Conservation (phyloP, 352 stramenopile species). For the Phytopythium sindhum region DNA sequence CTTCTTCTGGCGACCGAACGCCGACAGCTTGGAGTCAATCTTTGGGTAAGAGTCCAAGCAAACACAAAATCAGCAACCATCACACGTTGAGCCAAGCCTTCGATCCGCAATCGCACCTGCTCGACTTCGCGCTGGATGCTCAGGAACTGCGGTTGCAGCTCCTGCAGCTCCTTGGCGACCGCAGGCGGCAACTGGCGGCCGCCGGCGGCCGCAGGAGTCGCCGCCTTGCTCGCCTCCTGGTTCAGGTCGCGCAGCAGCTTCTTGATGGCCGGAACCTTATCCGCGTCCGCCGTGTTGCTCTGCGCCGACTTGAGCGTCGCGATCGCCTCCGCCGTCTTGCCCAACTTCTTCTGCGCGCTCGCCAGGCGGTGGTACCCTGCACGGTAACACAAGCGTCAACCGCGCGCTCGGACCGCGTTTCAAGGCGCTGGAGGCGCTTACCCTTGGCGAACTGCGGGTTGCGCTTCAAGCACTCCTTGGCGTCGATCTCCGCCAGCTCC, state of each 20-base stretch:
- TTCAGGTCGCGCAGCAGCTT: conserved; percentile 73
- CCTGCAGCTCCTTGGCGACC: conserved; percentile 75
- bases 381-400: not conserved
- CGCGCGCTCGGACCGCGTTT: not conserved
- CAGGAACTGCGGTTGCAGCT: conserved; percentile 76
- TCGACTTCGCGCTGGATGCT: conserved; percentile 77
- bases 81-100: too few relatives aligned
- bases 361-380: conserved; percentile 65
- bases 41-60: conserved; percentile 10
- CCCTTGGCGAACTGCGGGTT: conserved; percentile 76
- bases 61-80: not conserved
- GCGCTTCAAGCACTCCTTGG: conserved; percentile 65
- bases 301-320: conserved; percentile 52
- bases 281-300: conserved; percentile 22
- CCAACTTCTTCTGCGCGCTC: conserved; percentile 77
- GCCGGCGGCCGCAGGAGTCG: conserved; percentile 9
- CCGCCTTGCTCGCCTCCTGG: conserved; percentile 33
- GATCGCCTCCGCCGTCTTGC: conserved; percentile 63
- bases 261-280: conserved; percentile 73
- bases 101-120: conserved; percentile 19
- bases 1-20: conserved; percentile 69
- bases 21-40: conserved; percentile 66
- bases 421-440: not conserved
- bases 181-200: conserved; percentile 48
- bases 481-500: conserved; percentile 66